Evolutionary conservation across 441 rosid genomes (phyloP).

Genomic region (Gossypium davidsonii): DNA sequence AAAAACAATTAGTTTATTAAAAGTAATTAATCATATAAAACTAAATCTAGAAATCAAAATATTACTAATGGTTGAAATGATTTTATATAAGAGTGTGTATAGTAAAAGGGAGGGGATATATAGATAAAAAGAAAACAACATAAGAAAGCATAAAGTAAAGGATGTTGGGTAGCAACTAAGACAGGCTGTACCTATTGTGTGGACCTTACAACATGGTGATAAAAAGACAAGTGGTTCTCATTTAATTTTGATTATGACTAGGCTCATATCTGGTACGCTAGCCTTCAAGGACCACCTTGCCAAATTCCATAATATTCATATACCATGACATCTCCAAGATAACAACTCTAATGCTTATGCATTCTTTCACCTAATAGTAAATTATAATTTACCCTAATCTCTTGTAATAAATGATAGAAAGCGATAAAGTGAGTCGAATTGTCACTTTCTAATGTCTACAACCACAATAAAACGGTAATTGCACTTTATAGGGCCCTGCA

Average conservation of each 20-base stretch:
- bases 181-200: slow-evolving; percentile 10
- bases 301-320: background rate
- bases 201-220: slow-evolving; percentile 27
- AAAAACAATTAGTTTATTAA: too few species aligned
- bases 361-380: too few species aligned
- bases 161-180: background rate
- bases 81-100: background rate
- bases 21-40: background rate
- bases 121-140: background rate
- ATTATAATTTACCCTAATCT: background rate
- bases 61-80: background rate
- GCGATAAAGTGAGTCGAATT: background rate
- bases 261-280: background rate
- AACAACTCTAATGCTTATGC: background rate
- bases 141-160: slow-evolving; percentile 8
- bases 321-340: background rate
- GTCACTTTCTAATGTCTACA: background rate
- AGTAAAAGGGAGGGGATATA: background rate
- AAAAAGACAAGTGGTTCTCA: background rate
- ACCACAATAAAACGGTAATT: background rate
- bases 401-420: background rate
- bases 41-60: background rate
- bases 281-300: slow-evolving; percentile 13
- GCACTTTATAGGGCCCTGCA: background rate
- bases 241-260: slow-evolving; percentile 8